Evolutionary conservation across 75 land plant species (phyloP).

Genomic region (Azolla pinnata): DNA sequence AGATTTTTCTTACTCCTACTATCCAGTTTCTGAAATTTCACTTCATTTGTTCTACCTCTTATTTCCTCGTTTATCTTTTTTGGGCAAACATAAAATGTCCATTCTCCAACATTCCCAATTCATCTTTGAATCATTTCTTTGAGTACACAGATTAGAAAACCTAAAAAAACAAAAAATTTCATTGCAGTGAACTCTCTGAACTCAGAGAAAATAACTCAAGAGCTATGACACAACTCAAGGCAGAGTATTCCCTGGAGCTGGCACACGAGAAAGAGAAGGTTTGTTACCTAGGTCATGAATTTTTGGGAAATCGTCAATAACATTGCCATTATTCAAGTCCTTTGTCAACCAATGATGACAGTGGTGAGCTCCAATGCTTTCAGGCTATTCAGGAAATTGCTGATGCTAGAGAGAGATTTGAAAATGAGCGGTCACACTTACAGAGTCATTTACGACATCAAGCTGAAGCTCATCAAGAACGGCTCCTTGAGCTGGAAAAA

Average conservation of each 20-base stretch:
- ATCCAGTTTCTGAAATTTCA: neutral
- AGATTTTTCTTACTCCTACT: too few relatives aligned
- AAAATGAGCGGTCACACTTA: conserved; percentile 25
- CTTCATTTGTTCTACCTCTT: neutral
- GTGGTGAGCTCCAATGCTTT: neutral
- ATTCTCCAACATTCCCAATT: neutral
- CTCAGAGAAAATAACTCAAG: conserved; percentile 23
- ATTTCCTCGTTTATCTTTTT: too few relatives aligned
- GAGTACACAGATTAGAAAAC: too few relatives aligned
- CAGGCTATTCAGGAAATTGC: conserved; percentile 30
- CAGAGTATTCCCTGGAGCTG: conserved; percentile 27
- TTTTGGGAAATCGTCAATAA: neutral
- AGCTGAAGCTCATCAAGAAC: conserved; percentile 25
- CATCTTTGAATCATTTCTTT: too few relatives aligned
- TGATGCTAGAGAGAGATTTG: conserved; percentile 23
- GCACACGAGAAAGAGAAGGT: conserved; percentile 38
- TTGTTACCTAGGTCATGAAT: neutral
- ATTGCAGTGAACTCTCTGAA: conserved; percentile 29
- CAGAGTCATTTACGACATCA: conserved; percentile 21
- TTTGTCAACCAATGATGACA: too few relatives aligned
- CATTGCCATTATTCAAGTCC: too few relatives aligned
- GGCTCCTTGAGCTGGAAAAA: conserved; percentile 21
- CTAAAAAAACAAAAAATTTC: too few relatives aligned
- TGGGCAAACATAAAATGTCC: too few relatives aligned
- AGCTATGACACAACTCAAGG: conserved; percentile 22